These are phyloP conservation scores for Rhizopogon parksii DNA, from an alignment of 1,284 basidiomycete species.

Conservation along the genomic window DNA sequence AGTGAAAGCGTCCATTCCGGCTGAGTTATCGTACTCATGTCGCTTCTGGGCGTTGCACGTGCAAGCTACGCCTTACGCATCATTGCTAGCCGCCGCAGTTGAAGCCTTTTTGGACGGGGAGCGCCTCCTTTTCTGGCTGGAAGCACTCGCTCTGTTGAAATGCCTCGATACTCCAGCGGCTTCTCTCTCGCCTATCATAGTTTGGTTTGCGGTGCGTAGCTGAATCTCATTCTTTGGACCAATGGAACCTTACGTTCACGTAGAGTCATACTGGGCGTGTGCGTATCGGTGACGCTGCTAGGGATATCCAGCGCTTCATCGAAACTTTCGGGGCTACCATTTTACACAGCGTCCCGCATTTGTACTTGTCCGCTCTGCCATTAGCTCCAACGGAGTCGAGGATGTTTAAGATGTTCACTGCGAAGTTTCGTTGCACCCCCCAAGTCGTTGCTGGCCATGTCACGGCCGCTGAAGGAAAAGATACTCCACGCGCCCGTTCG, in stretches of 20 bases:
- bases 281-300: conserved; percentile 1
- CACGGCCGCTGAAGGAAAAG: neutral
- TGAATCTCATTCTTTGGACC: too few relatives aligned
- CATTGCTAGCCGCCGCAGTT: conserved; percentile 1
- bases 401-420: neutral
- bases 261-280: too few relatives aligned
- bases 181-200: too few relatives aligned
- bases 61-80: neutral
- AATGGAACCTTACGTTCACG: too few relatives aligned
- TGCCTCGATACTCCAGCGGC: neutral
- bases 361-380: conserved; percentile 15
- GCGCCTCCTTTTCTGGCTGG: conserved; percentile 22
- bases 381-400: conserved; percentile 1
- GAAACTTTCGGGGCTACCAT: conserved; percentile 8
- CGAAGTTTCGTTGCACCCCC: neutral
- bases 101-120: conserved; percentile 11
- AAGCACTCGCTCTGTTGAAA: conserved; percentile 17
- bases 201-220: too few relatives aligned
- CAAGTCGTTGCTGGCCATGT: neutral
- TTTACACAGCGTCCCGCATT: conserved; percentile 13
- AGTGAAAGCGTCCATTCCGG: conserved; percentile 13
- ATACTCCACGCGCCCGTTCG: neutral
- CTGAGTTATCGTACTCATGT: conserved; percentile 20
- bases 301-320: conserved; percentile 10
- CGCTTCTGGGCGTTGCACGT: conserved; percentile 23